Percentiles rank a stretch among this genome's conserved stretches.
These are phyloP conservation scores for Byssochlamys sp. DNA, from an alignment of 2,329 filamentous ascomycete species.

Conservation along the genomic window DNA sequence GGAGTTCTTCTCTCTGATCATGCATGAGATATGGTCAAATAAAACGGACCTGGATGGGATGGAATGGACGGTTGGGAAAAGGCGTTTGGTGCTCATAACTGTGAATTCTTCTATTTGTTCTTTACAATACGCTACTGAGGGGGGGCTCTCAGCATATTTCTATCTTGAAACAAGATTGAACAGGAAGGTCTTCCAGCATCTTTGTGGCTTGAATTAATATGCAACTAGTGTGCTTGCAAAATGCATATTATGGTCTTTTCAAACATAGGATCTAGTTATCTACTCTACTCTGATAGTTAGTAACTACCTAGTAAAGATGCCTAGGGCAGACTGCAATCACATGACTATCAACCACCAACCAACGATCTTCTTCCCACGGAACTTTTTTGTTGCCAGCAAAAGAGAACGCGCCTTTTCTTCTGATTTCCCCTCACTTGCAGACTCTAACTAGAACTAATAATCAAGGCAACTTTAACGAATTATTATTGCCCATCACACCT, in stretches of 20 bases:
- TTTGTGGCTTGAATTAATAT: no score
- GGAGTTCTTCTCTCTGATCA: background rate
- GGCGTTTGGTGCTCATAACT: background rate
- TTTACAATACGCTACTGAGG: background rate
- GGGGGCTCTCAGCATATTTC: no score
- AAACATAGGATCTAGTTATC: no score
- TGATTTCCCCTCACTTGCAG: constrained; percentile 1
- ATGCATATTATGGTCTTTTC: no score
- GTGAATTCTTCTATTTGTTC: background rate
- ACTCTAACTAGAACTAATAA: background rate
- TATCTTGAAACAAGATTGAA: no score
- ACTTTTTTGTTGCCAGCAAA: background rate
- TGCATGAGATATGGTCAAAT: background rate
- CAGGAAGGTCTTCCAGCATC: no score
- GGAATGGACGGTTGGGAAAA: background rate
- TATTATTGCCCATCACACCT: no score
- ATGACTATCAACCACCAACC: background rate
- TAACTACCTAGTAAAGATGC: background rate
- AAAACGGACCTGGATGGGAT: background rate
- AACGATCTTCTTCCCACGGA: background rate
- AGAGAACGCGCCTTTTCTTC: no score
- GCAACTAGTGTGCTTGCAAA: no score
- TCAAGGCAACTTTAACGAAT: no score
- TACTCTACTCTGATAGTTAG: no score
- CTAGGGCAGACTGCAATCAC: background rate